Evolutionary conservation across 2,329 filamentous ascomycete genomes (phyloP).

Genomic region (Mariannaea elegans): DNA sequence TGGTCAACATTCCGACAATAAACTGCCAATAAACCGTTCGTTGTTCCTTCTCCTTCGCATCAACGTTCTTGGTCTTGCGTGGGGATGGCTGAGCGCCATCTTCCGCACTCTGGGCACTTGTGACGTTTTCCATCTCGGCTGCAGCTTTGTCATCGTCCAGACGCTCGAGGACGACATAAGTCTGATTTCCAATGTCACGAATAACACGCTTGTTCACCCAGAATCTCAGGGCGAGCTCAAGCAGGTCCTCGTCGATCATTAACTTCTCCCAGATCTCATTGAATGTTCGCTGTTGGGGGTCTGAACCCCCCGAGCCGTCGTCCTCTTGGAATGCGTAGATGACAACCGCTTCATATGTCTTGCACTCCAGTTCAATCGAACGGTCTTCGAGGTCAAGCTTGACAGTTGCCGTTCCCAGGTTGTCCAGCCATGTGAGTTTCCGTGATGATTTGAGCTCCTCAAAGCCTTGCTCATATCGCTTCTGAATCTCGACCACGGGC

Average conservation of each 20-base stretch:
- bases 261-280: constrained; percentile 66
- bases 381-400: constrained; percentile 87
- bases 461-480: constrained; percentile 78
- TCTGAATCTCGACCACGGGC: constrained; percentile 68
- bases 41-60: constrained; percentile 70
- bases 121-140: constrained; percentile 45
- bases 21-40: constrained; percentile 85
- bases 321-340: constrained; percentile 80
- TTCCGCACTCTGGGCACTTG: constrained; percentile 30
- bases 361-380: constrained; percentile 74
- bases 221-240: constrained; percentile 72
- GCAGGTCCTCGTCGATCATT: constrained; percentile 77
- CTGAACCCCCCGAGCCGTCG: constrained; percentile 45
- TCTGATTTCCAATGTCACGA: constrained; percentile 61
- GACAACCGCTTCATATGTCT: constrained; percentile 86
- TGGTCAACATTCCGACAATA: constrained; percentile 94
- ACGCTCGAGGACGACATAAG: constrained; percentile 74
- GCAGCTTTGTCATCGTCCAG: constrained; percentile 52
- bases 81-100: constrained; percentile 50
- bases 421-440: constrained; percentile 88
- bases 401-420: constrained; percentile 81
- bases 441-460: constrained; percentile 82
- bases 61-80: constrained; percentile 63
- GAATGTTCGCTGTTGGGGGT: constrained; percentile 54
- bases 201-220: constrained; percentile 78